These are phyloP conservation scores for Stachybotrys chlorohalonatus DNA, from an alignment of 2,329 filamentous ascomycete genomes.

Conservation along the genomic window DNA sequence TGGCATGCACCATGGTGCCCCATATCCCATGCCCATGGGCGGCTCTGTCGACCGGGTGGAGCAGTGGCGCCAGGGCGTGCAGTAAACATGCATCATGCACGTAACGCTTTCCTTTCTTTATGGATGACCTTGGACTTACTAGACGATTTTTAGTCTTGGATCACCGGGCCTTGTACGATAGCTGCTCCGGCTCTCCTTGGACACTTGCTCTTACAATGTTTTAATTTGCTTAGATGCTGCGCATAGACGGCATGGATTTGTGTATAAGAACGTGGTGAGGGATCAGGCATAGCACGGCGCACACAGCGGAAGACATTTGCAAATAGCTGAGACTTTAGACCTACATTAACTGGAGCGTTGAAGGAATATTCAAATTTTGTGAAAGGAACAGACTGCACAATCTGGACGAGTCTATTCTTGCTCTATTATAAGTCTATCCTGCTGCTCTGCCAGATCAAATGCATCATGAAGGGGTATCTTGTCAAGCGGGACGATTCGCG, in stretches of 20 bases:
- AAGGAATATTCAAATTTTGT: no score
- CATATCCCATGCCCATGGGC: conserved; percentile 13
- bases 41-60: conserved; percentile 27
- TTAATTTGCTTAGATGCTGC: background rate
- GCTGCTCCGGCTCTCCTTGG: background rate
- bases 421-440: background rate
- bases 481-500: conserved; percentile 39
- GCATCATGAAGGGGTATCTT: conserved; percentile 41
- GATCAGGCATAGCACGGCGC: background rate
- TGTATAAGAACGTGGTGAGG: background rate
- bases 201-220: background rate
- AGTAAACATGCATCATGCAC: conserved; percentile 8
- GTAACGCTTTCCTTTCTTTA: background rate
- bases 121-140: conserved; percentile 6
- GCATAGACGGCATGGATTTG: background rate
- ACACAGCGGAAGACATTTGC: background rate
- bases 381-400: background rate
- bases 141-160: background rate
- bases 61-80: conserved; percentile 32
- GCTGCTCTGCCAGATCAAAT: conserved; percentile 33
- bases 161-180: background rate
- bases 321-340: background rate
- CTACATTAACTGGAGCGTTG: no score
- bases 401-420: background rate
- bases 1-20: conserved; percentile 17